Evolutionary conservation across 768 basidiomycete species (phyloP), one percentile per base, ranked within the genome.

Genomic region (Termitomyces bulborhizus): DNA sequence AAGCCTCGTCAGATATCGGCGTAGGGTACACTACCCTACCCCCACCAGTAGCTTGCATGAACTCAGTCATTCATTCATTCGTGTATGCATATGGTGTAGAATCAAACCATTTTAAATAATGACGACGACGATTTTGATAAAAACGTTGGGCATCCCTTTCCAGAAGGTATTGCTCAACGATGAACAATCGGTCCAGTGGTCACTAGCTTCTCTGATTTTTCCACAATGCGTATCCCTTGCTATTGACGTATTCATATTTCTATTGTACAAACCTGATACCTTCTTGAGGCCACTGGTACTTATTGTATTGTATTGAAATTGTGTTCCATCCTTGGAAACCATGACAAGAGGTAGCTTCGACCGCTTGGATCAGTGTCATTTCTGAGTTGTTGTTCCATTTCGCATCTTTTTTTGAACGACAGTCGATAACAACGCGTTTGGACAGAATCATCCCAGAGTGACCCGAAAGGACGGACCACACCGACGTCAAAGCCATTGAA

Each of bases 331-430:
- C 13, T 80, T 69, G 94, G 68, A 93, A 95, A 3, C 29, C 29
- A 4, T 3, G 29, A 6, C 31, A 36, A 98, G 73, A 5, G 92
- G 84, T 45, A 94, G 69, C 15, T 63, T 75, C 75, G 27, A 94
- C 93, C 13, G 93, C 88, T 55, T 74, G 82, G 0, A 32, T 32
- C 31, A 98, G 95, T 46, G 57, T 75, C 84, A 99, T 92, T 68
- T 76, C 77, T 1, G 96, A 97, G 58, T 84, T 70, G 51, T 83
- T 77, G 68, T 99, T 98, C 84, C 85, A 90, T 71, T 97, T 98
- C 92, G 98, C 94, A 65, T 92, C 84, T 65, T 79, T 80, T 78
- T 99, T 98, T 24, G 68, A 32, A 32, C 31, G 31, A 32, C 31
- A 9, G 7, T 32, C 31, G 31, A 7, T 6, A 32, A 32, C 31